Evolutionary conservation across 2,329 filamentous ascomycete species (phyloP).

Genomic region (Cordyceps cateniannulata): DNA sequence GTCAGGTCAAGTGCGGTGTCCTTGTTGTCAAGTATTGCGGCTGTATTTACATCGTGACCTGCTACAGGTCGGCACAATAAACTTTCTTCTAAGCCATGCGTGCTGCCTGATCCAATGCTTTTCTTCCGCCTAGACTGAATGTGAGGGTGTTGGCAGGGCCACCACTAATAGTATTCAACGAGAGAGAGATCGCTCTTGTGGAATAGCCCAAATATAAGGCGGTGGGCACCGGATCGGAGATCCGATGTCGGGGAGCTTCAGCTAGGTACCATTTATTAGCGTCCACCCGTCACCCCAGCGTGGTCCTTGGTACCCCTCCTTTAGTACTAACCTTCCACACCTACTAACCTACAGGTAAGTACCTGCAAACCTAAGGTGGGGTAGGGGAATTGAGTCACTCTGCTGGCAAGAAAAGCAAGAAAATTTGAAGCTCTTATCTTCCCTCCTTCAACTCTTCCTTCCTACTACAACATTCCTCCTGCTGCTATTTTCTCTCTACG

Average conservation of each 20-base stretch:
- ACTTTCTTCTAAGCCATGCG: too few species aligned
- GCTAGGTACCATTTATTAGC: constrained; percentile 7
- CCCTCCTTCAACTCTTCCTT: constrained; percentile 3
- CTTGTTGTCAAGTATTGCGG: too few species aligned
- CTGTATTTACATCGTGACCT: too few species aligned
- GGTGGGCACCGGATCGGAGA: neutral
- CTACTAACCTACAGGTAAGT: neutral
- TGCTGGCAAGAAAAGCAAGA: constrained; percentile 1
- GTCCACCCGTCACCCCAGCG: too few species aligned
- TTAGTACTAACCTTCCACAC: too few species aligned
- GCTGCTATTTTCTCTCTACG: constrained; percentile 5
- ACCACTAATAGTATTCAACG: neutral
- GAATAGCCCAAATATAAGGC: neutral
- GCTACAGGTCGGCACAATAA: too few species aligned
- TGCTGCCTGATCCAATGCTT: too few species aligned
- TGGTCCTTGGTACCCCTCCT: too few species aligned
- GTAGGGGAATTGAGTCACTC: constrained; percentile 11
- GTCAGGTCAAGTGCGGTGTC: too few species aligned
- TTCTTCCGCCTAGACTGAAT: too few species aligned
- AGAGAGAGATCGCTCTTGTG: neutral
- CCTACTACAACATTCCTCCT: neutral
- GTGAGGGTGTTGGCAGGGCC: too few species aligned
- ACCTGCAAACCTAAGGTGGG: neutral
- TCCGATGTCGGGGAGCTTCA: constrained; percentile 11
- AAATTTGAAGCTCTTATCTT: constrained; percentile 2